Evolutionary conservation across 495 filamentous ascomycete species (phyloP), one percentile per base, ranked within the genome.

Genomic region (Penicillium dipodomyicola): DNA sequence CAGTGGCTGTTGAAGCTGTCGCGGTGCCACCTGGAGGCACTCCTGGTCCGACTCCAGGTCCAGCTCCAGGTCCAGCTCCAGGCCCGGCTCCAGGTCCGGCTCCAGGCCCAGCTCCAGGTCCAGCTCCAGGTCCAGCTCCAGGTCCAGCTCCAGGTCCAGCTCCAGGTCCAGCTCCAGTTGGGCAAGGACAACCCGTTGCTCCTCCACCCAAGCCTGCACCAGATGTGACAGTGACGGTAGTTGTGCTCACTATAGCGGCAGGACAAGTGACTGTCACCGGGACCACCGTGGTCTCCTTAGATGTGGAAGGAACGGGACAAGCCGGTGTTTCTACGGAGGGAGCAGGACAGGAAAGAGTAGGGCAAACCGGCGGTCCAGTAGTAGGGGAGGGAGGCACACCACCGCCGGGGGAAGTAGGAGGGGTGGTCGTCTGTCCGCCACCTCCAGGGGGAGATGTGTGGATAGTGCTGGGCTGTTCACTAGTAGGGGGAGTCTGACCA

Each of bases 181-280:
- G 22, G 6, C 43, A 33, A 25, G 40, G 35, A n/a, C 35, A 43
- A 15, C 25, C 12, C 8, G 29, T 30, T 9, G 27, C 5, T 23
- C 15, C 11, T n/a, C 7, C 9, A 4, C 22, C 33, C 9, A 45
- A 11, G 5, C 25, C 35, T 7, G 47, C 1, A 8, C 50, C 17
- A 52, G 49, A 20, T 17, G 52, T 54, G 30, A 52, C 49, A 8
- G 49, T 49, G 7, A 46, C 35, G 12, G 49, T 48, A 12, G 32
- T 39, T 32, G 56, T 50, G 49, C 50, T 52, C 25, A 37, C 15
- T 1, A 22, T 5, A 2, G 22, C 43, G 23, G 41, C 29, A 40
- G 52, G 52, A 29, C 52, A 54, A 9, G 52, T 54, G 0, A 47
- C 33, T 7, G 52, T 54, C 9, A 54, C 52, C 0, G 52, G 42